Conservation (phyloP, 179 eudicot genomes). For the Silene vulgaris region DNA sequence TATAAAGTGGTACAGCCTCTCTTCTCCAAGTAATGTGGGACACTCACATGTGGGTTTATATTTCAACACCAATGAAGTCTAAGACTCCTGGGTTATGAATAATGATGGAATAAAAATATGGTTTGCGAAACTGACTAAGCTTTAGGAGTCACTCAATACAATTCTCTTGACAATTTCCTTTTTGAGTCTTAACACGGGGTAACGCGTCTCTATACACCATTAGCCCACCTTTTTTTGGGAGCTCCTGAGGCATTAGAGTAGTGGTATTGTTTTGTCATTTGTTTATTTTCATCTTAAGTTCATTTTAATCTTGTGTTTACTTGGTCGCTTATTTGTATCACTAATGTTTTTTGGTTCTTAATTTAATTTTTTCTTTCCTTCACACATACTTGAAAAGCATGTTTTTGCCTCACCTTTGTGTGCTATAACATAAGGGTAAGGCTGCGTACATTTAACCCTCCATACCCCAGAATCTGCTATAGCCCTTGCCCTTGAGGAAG, state of each 20-base stretch:
- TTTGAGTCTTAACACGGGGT: background rate
- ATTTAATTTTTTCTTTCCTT: background rate
- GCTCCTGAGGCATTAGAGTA: background rate
- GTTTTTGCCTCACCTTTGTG: background rate
- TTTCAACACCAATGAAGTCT: background rate
- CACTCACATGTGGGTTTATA: slow-evolving; percentile 1
- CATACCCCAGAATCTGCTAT: background rate
- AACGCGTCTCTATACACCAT: background rate
- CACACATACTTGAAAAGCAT: background rate
- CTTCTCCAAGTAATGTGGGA: background rate
- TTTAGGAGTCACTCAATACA: background rate
- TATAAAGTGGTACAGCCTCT: background rate
- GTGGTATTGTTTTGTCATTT: background rate
- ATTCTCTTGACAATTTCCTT: background rate
- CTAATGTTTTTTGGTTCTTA: background rate
- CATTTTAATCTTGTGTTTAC: background rate
- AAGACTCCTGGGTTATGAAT: background rate
- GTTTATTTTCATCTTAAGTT: background rate
- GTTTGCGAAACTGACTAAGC: background rate
- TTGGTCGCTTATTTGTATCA: background rate
- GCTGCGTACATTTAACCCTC: background rate
- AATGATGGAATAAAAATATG: background rate
- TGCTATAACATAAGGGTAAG: background rate
- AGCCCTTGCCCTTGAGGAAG: background rate
- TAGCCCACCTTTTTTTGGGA: background rate